phyloP scores from a whole-genome alignment of 139 green algal species.

The Zygnema cylindricum region DNA sequence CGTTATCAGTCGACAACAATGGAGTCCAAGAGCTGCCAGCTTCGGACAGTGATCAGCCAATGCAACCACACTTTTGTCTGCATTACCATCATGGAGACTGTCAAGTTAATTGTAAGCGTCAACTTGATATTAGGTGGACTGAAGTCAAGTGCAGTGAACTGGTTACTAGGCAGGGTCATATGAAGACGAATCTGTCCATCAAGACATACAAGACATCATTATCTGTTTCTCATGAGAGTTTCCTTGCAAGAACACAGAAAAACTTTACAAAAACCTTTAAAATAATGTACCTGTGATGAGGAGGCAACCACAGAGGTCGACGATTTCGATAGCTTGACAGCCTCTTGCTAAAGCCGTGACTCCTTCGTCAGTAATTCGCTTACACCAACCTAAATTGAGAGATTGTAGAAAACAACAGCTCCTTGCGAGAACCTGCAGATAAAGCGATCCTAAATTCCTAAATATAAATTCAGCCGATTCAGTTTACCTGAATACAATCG shows the following conservation, averaged over 20 bases:
- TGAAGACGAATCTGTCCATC: neutral
- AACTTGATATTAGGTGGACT: too few species aligned
- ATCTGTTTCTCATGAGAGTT: neutral
- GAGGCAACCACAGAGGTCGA: conserved; percentile 60
- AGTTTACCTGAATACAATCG: too few species aligned
- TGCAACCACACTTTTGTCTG: conserved; percentile 31
- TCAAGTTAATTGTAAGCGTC: too few species aligned
- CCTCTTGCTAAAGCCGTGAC: conserved; percentile 31
- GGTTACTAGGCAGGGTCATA: neutral
- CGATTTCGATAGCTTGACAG: conserved; percentile 29
- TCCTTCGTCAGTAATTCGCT: conserved; percentile 52
- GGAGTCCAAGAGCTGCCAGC: conserved; percentile 50
- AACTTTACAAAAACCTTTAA: neutral
- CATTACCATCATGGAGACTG: too few species aligned
- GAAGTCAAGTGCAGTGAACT: too few species aligned
- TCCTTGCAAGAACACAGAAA: neutral
- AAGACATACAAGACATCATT: neutral
- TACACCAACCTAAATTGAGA: conserved; percentile 61
- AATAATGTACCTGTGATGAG: conserved; percentile 57
- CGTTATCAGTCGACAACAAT: conserved; percentile 61
- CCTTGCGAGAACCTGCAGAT: conserved; percentile 30
- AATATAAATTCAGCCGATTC: too few species aligned
- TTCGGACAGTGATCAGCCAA: conserved; percentile 48
- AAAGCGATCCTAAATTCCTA: too few species aligned
- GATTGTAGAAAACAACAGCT: conserved; percentile 32